Conservation (phyloP, 2,329 filamentous ascomycete genomes). For the Aspergillus fructus region DNA sequence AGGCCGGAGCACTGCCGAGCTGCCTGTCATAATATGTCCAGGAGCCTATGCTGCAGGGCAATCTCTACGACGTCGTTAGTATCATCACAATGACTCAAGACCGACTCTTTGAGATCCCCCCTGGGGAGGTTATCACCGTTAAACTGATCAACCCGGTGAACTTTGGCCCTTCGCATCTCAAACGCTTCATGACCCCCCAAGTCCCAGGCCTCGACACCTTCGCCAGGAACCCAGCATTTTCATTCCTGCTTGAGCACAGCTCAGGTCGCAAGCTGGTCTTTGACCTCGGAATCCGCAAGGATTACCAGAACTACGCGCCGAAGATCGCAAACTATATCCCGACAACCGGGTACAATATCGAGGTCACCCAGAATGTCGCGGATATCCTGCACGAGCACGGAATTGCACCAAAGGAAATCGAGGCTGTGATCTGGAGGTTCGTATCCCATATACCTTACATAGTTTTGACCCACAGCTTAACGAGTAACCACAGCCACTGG, state of each 20-base stretch:
- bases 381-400: slow-evolving; percentile 25
- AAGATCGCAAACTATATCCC: slow-evolving; percentile 18
- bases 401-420: slow-evolving; percentile 18
- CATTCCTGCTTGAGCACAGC: slow-evolving; percentile 5
- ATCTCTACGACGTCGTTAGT: not conserved
- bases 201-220: slow-evolving; percentile 4
- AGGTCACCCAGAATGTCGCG: slow-evolving; percentile 24
- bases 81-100: not conserved
- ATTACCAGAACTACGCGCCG: slow-evolving; percentile 28
- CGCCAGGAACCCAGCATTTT: slow-evolving; percentile 1
- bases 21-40: not conserved
- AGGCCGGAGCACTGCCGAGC: not conserved
- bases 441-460: not conserved
- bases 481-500: slow-evolving; percentile 20
- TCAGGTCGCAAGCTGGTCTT: slow-evolving; percentile 21
- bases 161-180: slow-evolving; percentile 6
- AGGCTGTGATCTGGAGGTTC: slow-evolving; percentile 26
- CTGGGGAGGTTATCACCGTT: not conserved
- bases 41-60: too few species aligned
- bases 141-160: slow-evolving; percentile 7
- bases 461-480: not conserved
- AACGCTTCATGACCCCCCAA: slow-evolving; percentile 8
- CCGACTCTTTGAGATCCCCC: not conserved
- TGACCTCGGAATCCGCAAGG: slow-evolving; percentile 34
- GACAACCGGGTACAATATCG: slow-evolving; percentile 17